Base-by-base conservation (phyloP, 345 rosid species). In the Sonneratia caseolaris region DNA sequence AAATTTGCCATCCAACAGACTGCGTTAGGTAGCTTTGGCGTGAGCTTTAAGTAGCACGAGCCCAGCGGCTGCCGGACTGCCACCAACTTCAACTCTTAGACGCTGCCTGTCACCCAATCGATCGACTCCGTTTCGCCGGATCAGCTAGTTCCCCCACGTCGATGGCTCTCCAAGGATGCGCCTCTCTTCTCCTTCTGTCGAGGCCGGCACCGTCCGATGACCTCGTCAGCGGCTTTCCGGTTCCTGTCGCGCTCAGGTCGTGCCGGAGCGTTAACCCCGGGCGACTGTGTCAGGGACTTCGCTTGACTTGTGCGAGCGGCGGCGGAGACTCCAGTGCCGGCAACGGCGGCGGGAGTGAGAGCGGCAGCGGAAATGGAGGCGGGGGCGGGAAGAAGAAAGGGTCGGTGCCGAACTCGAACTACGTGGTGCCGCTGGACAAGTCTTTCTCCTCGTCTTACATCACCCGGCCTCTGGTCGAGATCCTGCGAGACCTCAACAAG, bases 401-500 rank as follows among this genome's bases (percentile, higher is more conserved):
- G 9, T 27, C 75, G 72, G 91, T 91, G 42, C 95, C 95, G 0
- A 91, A 86, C 84, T 84, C 97, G 9, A 94, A 91, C 82, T 94
- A 94, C 69, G 98, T 94, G 51, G 97, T 94, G 59, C 97, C 97
- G 70, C 73, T 94, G 75, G 93, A 91, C 76, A 91, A 87, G 72
- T 81, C 96, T 0, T 80, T 82, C 70, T 81, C 91, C 10, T 80
- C 92, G 0, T 88, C 98, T 0, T 90, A 85, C 64, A 88, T 91
- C 76, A 92, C 91, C 62, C 88, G 99, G 21, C 99, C 99, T 57
- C 83, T 95, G 22, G 90, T 79, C 35, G 99, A 95, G 89, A 95
- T 95, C 86, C 87, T 95, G 55, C 93, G 99, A 18, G 99, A 95
- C 74, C 51, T 13, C 51, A 13, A 47, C 9, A 90, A 90, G 86